Evolutionary conservation across 1,284 basidiomycete genomes (phyloP).

Genomic region (Ustilago shanxiensis): DNA sequence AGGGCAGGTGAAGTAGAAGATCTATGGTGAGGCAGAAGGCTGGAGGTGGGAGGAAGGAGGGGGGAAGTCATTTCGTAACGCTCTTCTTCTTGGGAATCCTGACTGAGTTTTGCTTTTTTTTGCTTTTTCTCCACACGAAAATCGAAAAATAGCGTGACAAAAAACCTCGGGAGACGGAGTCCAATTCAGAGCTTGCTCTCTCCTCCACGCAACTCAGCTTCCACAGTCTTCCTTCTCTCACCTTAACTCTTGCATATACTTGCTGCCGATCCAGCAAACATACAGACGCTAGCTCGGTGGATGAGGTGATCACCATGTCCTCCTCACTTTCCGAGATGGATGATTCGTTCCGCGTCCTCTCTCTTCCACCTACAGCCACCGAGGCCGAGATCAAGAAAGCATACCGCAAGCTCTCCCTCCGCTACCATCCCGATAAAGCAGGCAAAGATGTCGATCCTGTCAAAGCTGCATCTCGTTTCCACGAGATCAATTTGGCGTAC

Average conservation of each 20-base stretch:
- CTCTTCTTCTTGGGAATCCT: background rate
- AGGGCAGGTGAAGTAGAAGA: background rate
- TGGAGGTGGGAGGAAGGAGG: background rate
- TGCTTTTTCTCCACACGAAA: conserved; percentile 33
- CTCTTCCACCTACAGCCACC: conserved; percentile 77
- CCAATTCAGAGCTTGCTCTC: background rate
- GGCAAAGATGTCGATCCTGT: conserved; percentile 60
- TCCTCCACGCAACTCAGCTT: conserved; percentile 19
- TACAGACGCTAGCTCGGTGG: background rate
- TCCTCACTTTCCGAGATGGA: conserved; percentile 36
- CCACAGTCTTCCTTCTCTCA: background rate
- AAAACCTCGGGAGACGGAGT: conserved; percentile 36
- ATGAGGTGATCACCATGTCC: conserved; percentile 8
- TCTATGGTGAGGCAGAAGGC: background rate
- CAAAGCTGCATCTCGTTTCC: conserved; percentile 81
- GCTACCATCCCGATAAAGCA: conserved; percentile 65
- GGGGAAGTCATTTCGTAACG: background rate
- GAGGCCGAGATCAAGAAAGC: conserved; percentile 86
- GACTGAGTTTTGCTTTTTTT: conserved; percentile 12
- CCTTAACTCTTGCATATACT: background rate
- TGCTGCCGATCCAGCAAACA: too few species aligned
- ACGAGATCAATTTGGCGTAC: conserved; percentile 86
- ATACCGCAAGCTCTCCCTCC: conserved; percentile 71
- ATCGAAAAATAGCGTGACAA: background rate
- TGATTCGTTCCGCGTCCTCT: conserved; percentile 73